Percentiles rank a stretch among this genome's conserved stretches.
phyloP scores from a whole-genome alignment of 2,329 filamentous ascomycete genomes.

The Nigrospora sphaerica region DNA sequence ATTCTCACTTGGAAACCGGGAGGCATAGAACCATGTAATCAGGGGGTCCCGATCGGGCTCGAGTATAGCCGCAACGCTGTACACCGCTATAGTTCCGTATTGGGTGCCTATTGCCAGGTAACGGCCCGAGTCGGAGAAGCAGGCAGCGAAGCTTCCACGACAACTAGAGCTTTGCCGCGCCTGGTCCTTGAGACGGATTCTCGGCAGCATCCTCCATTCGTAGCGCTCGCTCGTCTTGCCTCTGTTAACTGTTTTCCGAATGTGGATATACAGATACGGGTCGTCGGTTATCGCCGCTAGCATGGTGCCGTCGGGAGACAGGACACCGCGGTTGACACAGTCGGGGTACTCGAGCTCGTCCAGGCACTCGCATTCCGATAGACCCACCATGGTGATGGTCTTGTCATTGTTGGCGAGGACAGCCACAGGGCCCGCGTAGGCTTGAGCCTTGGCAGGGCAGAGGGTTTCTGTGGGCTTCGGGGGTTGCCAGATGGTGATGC shows the following conservation, averaged over 20 bases:
- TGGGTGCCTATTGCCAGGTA: slow-evolving; percentile 74
- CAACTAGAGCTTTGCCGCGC: slow-evolving; percentile 47
- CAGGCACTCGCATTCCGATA: slow-evolving; percentile 58
- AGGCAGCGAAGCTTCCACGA: slow-evolving; percentile 69
- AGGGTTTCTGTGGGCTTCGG: slow-evolving; percentile 24
- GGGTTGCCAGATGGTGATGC: slow-evolving; percentile 57
- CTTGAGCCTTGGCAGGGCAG: slow-evolving; percentile 17
- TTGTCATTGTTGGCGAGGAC: slow-evolving; percentile 87
- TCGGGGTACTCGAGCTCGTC: slow-evolving; percentile 70
- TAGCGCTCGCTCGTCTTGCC: slow-evolving; percentile 25
- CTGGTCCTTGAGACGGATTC: slow-evolving; percentile 52
- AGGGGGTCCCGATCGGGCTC: slow-evolving; percentile 49
- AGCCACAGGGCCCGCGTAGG: slow-evolving; percentile 52
- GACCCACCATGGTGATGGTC: slow-evolving; percentile 75
- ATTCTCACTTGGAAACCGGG: slow-evolving; percentile 59
- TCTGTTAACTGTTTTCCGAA: slow-evolving; percentile 35
- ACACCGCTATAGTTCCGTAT: slow-evolving; percentile 71
- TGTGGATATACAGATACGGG: slow-evolving; percentile 78
- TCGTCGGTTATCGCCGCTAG: slow-evolving; percentile 84
- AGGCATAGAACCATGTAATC: slow-evolving; percentile 70
- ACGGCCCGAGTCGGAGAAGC: slow-evolving; percentile 65
- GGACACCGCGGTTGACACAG: slow-evolving; percentile 87
- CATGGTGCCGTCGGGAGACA: slow-evolving; percentile 79
- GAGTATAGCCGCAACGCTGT: slow-evolving; percentile 48
- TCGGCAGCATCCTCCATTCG: slow-evolving; percentile 44